Percentiles rank a stretch among this genome's conserved stretches.
Evolutionary conservation across 164 flowering plant genomes (phyloP).

Genomic region (Akebia trifoliata): DNA sequence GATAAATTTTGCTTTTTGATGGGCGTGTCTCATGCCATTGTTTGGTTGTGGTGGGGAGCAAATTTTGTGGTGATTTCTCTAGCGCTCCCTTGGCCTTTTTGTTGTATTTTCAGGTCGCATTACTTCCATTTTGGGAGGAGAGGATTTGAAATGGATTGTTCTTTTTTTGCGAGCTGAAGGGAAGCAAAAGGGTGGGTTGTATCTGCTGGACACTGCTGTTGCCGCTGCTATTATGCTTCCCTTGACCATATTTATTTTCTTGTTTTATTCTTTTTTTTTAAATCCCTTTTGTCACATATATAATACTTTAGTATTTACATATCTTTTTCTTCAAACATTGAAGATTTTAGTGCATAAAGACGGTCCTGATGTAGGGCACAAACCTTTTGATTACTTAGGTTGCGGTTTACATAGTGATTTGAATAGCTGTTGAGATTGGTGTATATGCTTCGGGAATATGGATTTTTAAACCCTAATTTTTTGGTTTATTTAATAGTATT

Average conservation of each 20-base stretch:
- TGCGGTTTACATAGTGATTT: background rate
- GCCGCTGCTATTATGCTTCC: background rate
- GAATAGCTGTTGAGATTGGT: background rate
- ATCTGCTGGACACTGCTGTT: background rate
- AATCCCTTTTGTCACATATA: constrained; percentile 9
- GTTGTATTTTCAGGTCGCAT: background rate
- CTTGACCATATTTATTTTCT: background rate
- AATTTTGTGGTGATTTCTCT: constrained; percentile 19
- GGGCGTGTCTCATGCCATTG: constrained; percentile 18
- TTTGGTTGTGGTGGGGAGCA: constrained; percentile 16
- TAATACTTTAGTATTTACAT: constrained; percentile 14
- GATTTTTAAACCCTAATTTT: too few relatives aligned
- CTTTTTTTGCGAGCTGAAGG: background rate
- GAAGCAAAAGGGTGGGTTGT: background rate
- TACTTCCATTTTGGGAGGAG: background rate
- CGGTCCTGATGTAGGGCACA: background rate
- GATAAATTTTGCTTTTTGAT: constrained; percentile 10
- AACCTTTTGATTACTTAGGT: background rate
- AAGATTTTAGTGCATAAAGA: constrained; percentile 31
- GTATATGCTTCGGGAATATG: background rate
- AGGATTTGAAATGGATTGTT: background rate
- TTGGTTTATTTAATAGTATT: too few relatives aligned
- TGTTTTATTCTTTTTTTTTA: background rate
- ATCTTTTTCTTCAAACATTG: constrained; percentile 30
- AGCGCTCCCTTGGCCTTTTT: constrained; percentile 8